Conservation (phyloP, 148 eudicot species). For the Rhododendron ovatum region DNA sequence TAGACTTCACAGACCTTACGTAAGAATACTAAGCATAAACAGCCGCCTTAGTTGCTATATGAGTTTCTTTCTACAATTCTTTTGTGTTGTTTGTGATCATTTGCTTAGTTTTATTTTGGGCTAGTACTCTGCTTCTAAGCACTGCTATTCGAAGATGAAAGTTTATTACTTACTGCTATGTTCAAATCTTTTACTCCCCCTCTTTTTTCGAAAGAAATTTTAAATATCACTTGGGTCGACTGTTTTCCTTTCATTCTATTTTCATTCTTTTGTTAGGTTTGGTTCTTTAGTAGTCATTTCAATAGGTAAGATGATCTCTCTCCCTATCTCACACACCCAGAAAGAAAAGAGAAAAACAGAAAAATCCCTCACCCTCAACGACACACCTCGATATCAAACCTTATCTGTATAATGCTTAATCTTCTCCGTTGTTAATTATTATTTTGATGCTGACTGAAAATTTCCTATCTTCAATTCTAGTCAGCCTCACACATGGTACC, state of each 20-base stretch:
- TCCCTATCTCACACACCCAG: background rate
- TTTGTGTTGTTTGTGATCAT: background rate
- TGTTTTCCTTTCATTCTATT: background rate
- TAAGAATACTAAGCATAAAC: constrained; percentile 28
- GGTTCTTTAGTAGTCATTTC: background rate
- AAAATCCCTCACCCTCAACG: background rate
- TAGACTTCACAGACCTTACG: constrained; percentile 95
- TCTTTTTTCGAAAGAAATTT: background rate
- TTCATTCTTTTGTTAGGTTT: background rate
- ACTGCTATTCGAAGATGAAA: background rate
- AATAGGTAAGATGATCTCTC: background rate
- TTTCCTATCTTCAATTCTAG: constrained; percentile 27
- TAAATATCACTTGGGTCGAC: background rate
- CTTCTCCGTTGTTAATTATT: background rate
- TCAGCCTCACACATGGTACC: constrained; percentile 95
- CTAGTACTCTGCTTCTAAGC: background rate
- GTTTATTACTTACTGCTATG: background rate
- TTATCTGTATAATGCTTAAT: background rate
- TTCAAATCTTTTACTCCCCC: background rate
- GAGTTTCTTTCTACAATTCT: background rate
- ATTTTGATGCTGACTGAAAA: background rate
- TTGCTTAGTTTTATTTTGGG: background rate
- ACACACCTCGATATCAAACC: background rate
- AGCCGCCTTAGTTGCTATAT: background rate
- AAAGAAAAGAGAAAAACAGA: background rate